Base-by-base conservation (phyloP, 169 alveolate species). In the Fabrea salina region DNA sequence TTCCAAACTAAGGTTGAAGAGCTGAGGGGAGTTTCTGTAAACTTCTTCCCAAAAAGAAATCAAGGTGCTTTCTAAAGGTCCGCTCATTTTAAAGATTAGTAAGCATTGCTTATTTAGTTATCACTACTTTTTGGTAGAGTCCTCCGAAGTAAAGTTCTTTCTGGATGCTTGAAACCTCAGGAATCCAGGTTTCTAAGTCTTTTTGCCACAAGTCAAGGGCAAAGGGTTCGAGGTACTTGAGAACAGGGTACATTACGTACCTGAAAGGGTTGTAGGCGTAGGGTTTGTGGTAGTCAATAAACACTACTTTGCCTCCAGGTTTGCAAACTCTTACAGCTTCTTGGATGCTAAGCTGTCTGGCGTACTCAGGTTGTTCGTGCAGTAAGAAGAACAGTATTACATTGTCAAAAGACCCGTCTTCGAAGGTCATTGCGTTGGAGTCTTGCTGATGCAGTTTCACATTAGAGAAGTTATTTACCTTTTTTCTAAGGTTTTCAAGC, bases 231-330 rank as follows among this genome's bases (percentile, higher is more conserved):
- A 68, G 39, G 30, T 11, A 16, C 32, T 44, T 68, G 7, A 68
- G 78, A 11, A 68, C 32, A 1, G 78, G 78, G 13, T 25, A 16
- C 78, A 68, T 68, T 19, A 68, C 35, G 44, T 68, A 68, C 32
- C 61, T 37, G 13, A 68, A 68, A 40, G 78, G 78, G 44, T 68
- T 68, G 44, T 25, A 30, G 8, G 3, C 11, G 11, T n/a, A n/a
- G 1, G 78, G 64, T 33, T 30, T 11, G 27, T 68, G 78, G 44
- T 68, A 68, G 39, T 68, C 78, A 11, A 68, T 64, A 68, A 68
- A 68, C 11, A 68, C 67, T 13, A 44, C 61, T 47, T 68, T 68
- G 13, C 78, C 78, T 19, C 78, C 78, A 68, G 78, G 59, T 47
- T 68, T 68, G 13, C 19, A 8, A 47, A 68, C 78, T 30, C 78